These are phyloP conservation scores for Dryadomyces quercus-mongolicae DNA, from an alignment of 2,329 filamentous ascomycete genomes.

Conservation along the genomic window DNA sequence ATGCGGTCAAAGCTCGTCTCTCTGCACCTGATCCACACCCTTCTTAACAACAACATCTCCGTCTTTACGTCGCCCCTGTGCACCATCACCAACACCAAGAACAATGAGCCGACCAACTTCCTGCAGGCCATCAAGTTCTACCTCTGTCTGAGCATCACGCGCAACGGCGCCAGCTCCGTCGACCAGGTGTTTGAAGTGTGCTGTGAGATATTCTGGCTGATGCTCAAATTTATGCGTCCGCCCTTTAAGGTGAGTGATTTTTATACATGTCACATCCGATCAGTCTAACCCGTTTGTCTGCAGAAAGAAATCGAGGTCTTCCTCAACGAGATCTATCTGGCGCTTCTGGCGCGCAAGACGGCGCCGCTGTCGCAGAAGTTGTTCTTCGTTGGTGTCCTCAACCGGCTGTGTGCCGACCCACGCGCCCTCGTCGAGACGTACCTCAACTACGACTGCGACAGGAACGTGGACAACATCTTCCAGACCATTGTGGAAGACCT, in stretches of 20 bases:
- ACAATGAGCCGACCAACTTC: conserved; percentile 77
- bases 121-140: conserved; percentile 95
- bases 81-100: conserved; percentile 85
- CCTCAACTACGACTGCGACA: conserved; percentile 95
- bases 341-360: conserved; percentile 76
- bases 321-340: conserved; percentile 90
- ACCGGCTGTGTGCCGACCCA: conserved; percentile 73
- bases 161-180: conserved; percentile 89
- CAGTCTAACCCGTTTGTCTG: neutral
- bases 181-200: conserved; percentile 89
- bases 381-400: conserved; percentile 77
- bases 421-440: conserved; percentile 88
- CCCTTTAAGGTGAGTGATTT: conserved; percentile 64
- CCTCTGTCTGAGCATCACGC: conserved; percentile 83
- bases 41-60: conserved; percentile 84
- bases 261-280: neutral
- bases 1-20: conserved; percentile 97
- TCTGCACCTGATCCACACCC: conserved; percentile 86
- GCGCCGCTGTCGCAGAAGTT: conserved; percentile 86
- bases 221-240: conserved; percentile 85
- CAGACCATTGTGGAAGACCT: conserved; percentile 91
- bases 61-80: conserved; percentile 88
- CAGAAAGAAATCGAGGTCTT: conserved; percentile 97
- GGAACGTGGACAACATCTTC: conserved; percentile 93
- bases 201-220: conserved; percentile 96